phyloP scores from a whole-genome alignment of 2,329 filamentous ascomycete genomes.

The Phialophora chinensis region DNA sequence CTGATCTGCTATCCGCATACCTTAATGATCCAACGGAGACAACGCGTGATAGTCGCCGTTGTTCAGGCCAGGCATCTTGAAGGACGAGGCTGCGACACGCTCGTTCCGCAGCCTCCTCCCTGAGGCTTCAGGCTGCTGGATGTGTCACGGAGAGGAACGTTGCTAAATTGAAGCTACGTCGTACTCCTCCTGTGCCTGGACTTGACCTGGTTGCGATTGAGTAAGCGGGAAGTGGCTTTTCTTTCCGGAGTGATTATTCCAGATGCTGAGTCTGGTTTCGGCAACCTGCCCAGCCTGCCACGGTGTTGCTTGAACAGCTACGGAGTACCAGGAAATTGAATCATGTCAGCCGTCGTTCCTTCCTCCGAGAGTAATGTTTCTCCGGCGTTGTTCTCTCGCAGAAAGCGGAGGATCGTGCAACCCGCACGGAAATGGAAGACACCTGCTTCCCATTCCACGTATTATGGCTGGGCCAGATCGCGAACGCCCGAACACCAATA shows the following conservation, averaged over 20 bases:
- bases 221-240: not conserved
- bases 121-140: not conserved
- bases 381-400: not conserved
- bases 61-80: not conserved
- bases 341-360: not conserved
- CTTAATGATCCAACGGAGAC: not conserved
- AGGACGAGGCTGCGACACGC: conserved; percentile 9
- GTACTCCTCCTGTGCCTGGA: too few relatives aligned
- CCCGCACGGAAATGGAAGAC: not conserved
- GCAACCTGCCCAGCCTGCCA: not conserved
- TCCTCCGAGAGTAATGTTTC: not conserved
- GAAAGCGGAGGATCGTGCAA: too few relatives aligned
- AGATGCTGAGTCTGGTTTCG: too few relatives aligned
- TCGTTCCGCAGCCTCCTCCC: not conserved
- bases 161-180: too few relatives aligned
- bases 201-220: not conserved
- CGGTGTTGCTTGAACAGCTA: not conserved
- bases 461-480: not conserved
- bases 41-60: not conserved
- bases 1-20: conserved; percentile 3
- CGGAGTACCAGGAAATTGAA: not conserved
- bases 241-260: too few relatives aligned
- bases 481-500: not conserved
- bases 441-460: not conserved
- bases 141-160: not conserved